Conservation (phyloP, 2,329 filamentous ascomycete genomes). For the Aspergillus latus region DNA sequence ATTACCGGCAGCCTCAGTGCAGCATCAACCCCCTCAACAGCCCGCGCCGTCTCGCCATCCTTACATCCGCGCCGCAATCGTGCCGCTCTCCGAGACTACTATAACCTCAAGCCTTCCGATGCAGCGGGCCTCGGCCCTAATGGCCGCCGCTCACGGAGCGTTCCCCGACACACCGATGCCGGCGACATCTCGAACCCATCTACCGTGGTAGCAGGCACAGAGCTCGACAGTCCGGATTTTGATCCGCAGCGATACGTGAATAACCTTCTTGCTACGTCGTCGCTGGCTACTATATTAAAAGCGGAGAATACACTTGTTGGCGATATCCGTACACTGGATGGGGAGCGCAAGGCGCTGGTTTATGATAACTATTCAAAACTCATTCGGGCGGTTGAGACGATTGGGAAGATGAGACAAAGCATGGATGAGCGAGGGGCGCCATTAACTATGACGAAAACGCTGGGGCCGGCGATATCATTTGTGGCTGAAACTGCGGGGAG, state of each 20-base stretch:
- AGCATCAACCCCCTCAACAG: slow-evolving; percentile 36
- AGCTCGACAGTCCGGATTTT: slow-evolving; percentile 74
- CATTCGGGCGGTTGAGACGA: slow-evolving; percentile 95
- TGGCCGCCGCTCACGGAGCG: slow-evolving; percentile 38
- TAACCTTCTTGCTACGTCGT: slow-evolving; percentile 43
- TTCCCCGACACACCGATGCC: slow-evolving; percentile 43
- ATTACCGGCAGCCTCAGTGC: slow-evolving; percentile 49
- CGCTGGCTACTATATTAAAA: slow-evolving; percentile 45
- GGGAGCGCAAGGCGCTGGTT: slow-evolving; percentile 93
- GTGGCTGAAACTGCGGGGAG: slow-evolving; percentile 45
- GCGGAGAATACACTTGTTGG: slow-evolving; percentile 48
- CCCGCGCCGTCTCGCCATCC: slow-evolving; percentile 44
- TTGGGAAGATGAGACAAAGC: slow-evolving; percentile 64
- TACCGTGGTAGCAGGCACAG: slow-evolving; percentile 41
- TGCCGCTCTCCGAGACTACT: slow-evolving; percentile 88
- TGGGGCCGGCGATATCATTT: slow-evolving; percentile 44
- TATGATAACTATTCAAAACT: slow-evolving; percentile 99
- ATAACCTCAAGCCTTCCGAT: slow-evolving; percentile 67
- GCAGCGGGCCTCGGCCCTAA: slow-evolving; percentile 33
- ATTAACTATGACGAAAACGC: slow-evolving; percentile 48
- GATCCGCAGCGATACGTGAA: slow-evolving; percentile 61
- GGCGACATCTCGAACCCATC: slow-evolving; percentile 41
- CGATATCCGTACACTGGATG: slow-evolving; percentile 86
- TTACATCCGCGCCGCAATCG: slow-evolving; percentile 64
- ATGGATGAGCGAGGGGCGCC: slow-evolving; percentile 49